A percentile compares a stretch with the other conserved stretches of the same genome.
Conservation (phyloP, 2,329 filamentous ascomycete genomes). For the Zymoseptoria passerinii region DNA sequence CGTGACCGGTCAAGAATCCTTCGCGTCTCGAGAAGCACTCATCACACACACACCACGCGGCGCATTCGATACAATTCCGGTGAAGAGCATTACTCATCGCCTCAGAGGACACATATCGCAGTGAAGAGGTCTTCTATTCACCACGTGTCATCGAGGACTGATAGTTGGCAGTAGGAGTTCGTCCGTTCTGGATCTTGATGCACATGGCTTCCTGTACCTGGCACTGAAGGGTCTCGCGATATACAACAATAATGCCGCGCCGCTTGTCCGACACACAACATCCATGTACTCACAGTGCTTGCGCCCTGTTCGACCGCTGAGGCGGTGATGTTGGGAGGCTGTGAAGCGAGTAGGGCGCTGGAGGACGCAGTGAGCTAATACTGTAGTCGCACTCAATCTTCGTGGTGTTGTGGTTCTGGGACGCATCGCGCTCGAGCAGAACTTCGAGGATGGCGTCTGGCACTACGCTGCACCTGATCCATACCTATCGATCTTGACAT, state of each 20-base stretch:
- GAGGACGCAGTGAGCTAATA: too few relatives aligned
- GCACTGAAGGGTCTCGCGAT: too few relatives aligned
- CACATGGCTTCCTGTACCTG: too few relatives aligned
- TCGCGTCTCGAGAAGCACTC: background rate
- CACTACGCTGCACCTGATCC: background rate
- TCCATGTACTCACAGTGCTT: too few relatives aligned
- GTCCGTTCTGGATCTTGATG: too few relatives aligned
- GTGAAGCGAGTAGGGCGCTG: background rate
- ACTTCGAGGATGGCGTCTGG: background rate
- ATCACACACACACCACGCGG: background rate
- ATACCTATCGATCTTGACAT: background rate
- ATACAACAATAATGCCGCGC: too few relatives aligned
- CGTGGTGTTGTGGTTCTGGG: background rate
- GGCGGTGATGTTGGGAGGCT: background rate
- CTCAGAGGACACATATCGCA: background rate
- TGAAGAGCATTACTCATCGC: background rate
- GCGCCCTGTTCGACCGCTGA: background rate
- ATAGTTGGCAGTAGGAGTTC: too few relatives aligned
- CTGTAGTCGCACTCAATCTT: background rate
- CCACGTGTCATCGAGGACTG: too few relatives aligned
- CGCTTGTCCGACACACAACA: too few relatives aligned
- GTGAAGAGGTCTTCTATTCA: background rate
- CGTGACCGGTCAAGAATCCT: background rate
- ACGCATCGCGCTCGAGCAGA: background rate
- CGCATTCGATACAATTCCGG: background rate